Evolutionary conservation across 2,329 filamentous ascomycete species (phyloP), one percentile per base, ranked within the genome.

Genomic region (Rhynchosporium graminicola): DNA sequence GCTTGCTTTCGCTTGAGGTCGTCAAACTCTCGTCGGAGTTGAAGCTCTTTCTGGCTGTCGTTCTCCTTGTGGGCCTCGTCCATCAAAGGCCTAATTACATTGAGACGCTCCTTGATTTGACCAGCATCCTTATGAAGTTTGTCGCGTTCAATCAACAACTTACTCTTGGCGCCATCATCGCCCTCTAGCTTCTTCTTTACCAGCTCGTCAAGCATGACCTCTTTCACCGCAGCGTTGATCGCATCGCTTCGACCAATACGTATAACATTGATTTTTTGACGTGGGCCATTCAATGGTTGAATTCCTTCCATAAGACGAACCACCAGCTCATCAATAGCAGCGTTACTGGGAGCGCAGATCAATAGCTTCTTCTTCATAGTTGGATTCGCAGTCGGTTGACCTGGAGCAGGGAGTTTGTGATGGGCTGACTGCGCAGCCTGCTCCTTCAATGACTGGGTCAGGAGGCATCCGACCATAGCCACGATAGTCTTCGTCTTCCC

Each of bases 401-500:
- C 74, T 74, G 65, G 72, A 67, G 47, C 70, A 70, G 59, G 73
- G 67, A 77, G 66, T 56, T 62, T 67, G n/a, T 70, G 76, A 51
- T 62, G 63, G 33, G 51, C 47, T 29, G 67, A 65, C 8, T 68
- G 63, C 9, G 60, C 59, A 62, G 69, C 67, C 68, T 74, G 76
- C 69, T 75, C 75, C 63, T 76, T 68, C 15, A 74, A 63, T 78
- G 79, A 69, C 42, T 65, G 83, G 5, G 87, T 90, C 50, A 97
- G 76, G 15, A 99, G 80, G 43, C 92, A 91, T 42, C 95, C 95
- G 29, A 98, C 93, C 81, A 99, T 96, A 38, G 94, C 95, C 61
- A 96, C 86, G 64, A 99, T 99, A 0, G 95, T 99, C 76, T 99
- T 99, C 0, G 95, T 99, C 79, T 99, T 99, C 73, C 94, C 95